Evolutionary conservation across 305 asterid species (phyloP).

Genomic region (Withania somnifera): DNA sequence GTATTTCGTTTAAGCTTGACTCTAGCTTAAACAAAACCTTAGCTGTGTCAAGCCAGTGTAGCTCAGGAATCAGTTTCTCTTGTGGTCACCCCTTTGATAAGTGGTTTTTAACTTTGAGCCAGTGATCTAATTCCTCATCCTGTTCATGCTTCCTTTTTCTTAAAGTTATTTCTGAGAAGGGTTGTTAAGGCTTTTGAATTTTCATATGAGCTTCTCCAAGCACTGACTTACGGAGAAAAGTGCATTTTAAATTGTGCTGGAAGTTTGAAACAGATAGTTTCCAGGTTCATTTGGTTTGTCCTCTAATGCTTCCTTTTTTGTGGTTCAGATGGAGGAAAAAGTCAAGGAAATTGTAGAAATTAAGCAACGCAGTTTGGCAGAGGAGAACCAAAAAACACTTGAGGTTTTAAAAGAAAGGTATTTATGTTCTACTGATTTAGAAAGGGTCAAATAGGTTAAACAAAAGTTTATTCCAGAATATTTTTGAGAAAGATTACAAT

Average conservation of each 20-base stretch:
- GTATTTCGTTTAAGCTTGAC: neutral
- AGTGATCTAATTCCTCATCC: neutral
- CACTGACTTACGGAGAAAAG: neutral
- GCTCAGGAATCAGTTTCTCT: neutral
- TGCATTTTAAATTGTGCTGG: neutral
- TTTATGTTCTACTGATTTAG: neutral
- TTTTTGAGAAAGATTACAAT: neutral
- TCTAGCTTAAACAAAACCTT: neutral
- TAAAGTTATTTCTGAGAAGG: neutral
- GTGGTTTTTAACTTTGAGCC: neutral
- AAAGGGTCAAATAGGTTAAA: conserved; percentile 1
- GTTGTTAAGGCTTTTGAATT: neutral
- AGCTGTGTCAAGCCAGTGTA: neutral
- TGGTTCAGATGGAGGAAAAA: conserved; percentile 85
- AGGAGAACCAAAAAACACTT: conserved; percentile 94
- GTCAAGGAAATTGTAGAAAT: conserved; percentile 97
- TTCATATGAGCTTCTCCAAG: neutral
- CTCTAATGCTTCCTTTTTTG: conserved; percentile 14
- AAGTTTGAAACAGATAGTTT: neutral
- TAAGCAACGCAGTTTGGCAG: conserved; percentile 96
- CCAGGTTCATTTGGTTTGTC: conserved; percentile 3
- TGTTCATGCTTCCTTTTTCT: neutral
- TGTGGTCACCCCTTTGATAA: neutral
- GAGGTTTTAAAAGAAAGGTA: conserved; percentile 96
- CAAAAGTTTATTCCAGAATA: neutral